Conservation (phyloP, 495 filamentous ascomycete species). For the Viridothelium virens region DNA sequence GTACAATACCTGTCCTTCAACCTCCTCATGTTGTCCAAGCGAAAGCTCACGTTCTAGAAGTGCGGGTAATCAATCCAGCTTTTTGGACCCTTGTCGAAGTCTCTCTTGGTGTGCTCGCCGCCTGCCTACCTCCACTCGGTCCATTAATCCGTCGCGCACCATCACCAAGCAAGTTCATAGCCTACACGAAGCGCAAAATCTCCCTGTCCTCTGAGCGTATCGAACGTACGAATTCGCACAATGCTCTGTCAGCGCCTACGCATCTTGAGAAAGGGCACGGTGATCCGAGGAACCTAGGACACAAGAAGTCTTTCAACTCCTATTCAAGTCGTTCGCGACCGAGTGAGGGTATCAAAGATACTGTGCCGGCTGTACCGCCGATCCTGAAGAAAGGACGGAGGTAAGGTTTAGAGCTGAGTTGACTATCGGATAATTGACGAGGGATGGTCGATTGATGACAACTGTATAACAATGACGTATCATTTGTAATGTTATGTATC, state of each 20-base stretch:
- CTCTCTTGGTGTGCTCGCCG: not conserved
- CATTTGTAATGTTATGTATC: too few species aligned
- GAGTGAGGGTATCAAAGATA: not conserved
- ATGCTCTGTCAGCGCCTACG: not conserved
- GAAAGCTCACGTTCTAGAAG: not conserved
- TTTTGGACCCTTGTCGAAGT: conserved; percentile 2
- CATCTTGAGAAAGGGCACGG: not conserved
- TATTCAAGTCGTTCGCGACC: not conserved
- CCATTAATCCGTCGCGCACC: not conserved
- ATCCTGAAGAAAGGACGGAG: not conserved
- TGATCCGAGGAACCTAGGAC: not conserved
- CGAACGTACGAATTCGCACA: not conserved
- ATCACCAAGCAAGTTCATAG: not conserved
- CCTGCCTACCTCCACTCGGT: conserved; percentile 1
- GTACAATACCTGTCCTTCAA: not conserved
- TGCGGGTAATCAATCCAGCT: not conserved
- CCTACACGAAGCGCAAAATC: not conserved
- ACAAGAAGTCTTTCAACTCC: not conserved
- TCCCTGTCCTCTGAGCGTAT: not conserved
- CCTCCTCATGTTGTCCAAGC: not conserved
- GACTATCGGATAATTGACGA: too few species aligned
- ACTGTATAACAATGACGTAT: too few species aligned
- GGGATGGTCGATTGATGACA: too few species aligned
- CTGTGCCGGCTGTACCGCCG: conserved; percentile 1
- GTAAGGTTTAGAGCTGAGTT: too few species aligned